Evolutionary conservation across 768 basidiomycete species (phyloP).

Genomic region (Boletales sp.): DNA sequence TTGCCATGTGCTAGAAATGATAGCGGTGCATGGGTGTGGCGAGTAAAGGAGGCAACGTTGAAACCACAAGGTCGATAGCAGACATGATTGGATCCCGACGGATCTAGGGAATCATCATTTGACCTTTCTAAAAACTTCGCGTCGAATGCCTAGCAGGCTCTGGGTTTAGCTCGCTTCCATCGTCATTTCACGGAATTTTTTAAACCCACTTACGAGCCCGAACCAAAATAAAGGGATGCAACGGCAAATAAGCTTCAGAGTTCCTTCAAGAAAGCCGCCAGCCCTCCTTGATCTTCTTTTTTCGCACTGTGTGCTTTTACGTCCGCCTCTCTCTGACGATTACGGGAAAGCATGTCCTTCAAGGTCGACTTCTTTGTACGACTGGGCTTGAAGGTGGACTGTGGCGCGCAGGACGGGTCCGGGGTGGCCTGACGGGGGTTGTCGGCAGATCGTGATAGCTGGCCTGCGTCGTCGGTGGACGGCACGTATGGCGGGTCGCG

Average conservation of each 20-base stretch:
- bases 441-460: neutral
- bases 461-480: neutral
- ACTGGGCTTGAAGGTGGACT: conserved; percentile 39
- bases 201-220: neutral
- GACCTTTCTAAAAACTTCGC: neutral
- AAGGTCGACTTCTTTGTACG: conserved; percentile 41
- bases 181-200: too few species aligned
- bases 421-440: neutral
- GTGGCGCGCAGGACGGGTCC: conserved; percentile 14
- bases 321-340: conserved; percentile 44
- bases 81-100: neutral
- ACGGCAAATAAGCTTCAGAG: conserved; percentile 11
- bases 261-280: conserved; percentile 48
- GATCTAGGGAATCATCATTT: neutral
- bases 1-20: neutral
- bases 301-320: conserved; percentile 17
- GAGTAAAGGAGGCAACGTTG: neutral
- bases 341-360: conserved; percentile 61
- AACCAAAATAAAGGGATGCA: neutral
- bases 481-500: neutral
- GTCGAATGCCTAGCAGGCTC: too few species aligned
- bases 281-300: conserved; percentile 32
- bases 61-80: neutral
- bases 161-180: too few species aligned
- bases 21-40: neutral